phyloP scores from a whole-genome alignment of 192 early-diverging fungal species.

The Linnemannia elongata region DNA sequence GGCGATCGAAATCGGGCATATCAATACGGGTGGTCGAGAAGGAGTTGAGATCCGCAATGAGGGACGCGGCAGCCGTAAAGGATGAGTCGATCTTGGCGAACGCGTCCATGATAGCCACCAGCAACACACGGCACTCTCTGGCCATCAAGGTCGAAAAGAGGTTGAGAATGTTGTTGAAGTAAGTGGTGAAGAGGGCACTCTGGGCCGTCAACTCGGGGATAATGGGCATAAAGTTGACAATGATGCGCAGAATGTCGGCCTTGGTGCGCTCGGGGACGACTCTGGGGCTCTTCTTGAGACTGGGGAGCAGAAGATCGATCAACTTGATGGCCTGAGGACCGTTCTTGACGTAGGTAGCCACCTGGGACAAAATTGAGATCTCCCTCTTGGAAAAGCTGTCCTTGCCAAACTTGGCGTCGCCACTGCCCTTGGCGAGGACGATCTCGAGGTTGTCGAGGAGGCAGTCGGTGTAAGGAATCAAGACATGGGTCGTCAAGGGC shows the following conservation, averaged over 20 bases:
- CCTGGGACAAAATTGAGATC: conserved; percentile 83
- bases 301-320: conserved; percentile 86
- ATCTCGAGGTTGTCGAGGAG: conserved; percentile 73
- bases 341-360: conserved; percentile 80
- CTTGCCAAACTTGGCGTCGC: conserved; percentile 63
- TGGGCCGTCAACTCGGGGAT: conserved; percentile 66
- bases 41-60: conserved; percentile 86
- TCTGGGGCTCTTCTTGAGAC: conserved; percentile 76
- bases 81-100: conserved; percentile 75
- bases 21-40: conserved; percentile 81
- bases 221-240: conserved; percentile 83
- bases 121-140: conserved; percentile 71
- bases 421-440: conserved; percentile 60
- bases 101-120: conserved; percentile 71
- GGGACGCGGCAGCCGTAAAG: conserved; percentile 62
- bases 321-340: conserved; percentile 76
- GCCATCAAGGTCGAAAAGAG: conserved; percentile 78
- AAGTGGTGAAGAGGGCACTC: conserved; percentile 63
- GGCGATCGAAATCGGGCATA: conserved; percentile 88
- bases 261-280: conserved; percentile 86
- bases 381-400: conserved; percentile 73
- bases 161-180: conserved; percentile 76
- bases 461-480: conserved; percentile 68
- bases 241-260: conserved; percentile 85
- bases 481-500: conserved; percentile 58